Evolutionary conservation across 1,284 basidiomycete genomes (phyloP), one percentile per base, ranked within the genome.

Genomic region (Heterobasidion occidentale): DNA sequence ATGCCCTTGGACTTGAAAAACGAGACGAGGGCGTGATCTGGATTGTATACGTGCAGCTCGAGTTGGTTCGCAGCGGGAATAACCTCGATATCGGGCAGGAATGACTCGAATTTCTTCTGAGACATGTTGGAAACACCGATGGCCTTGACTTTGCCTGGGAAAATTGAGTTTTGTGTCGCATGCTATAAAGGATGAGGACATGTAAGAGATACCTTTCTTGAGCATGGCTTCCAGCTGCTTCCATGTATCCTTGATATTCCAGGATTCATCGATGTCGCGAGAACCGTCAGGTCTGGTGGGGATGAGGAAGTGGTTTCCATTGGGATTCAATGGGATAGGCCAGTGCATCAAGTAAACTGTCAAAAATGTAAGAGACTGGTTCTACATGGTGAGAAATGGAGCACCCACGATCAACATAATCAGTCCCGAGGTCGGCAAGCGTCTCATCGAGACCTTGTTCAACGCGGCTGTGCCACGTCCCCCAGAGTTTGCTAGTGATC

Each of bases 331-430:
- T 27, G 86, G 76, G 44, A 93, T 75, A 2, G 92, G 92, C 91
- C 92, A 93, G 71, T 93, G 90, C 53, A 93, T 73, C 51, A 92
- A 80, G 67, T 88, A 86, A 54, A 89, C 86, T 86, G 44, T 19
- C 42, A 59, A 45, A 14, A n/a, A n/a, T n/a, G n/a, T 46, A 19
- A 11, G 14, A 49, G 2, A 35, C 5, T 20, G 6, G 9, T 9
- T 9, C 19, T 9, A n/a, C 4, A 45, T 49, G 9, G 36, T 1
- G 7, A 15, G 34, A 54, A 58, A 35, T 45, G 27, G 47, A n/a
- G n/a, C 34, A 9, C 82, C 60, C 63, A 90, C 80, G 69, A 67
- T 93, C 91, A 47, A 93, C 79, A 68, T 92, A 92, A 70, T 90
- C 84, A 33, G 80, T 79, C 9, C 85, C 90, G 34, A 93, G 80